A percentile compares a stretch with the other conserved stretches of the same genome.
Evolutionary conservation across 345 rosid genomes (phyloP).

Genomic region (Limnanthes douglasii): DNA sequence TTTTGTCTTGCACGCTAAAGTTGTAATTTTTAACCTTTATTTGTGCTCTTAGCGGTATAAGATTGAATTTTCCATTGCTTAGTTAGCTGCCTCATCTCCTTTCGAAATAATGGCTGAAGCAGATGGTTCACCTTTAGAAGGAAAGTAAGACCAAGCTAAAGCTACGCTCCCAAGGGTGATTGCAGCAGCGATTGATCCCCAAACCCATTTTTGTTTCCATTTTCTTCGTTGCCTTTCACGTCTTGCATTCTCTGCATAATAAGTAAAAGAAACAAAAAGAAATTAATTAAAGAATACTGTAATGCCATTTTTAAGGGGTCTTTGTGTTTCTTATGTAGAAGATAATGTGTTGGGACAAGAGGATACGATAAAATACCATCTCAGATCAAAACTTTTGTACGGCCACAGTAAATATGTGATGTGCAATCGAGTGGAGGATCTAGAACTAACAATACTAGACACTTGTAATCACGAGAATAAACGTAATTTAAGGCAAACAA

Average conservation of each 20-base stretch:
- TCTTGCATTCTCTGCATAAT: constrained; percentile 34
- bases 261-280: constrained; percentile 9
- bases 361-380: no score
- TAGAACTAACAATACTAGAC: not conserved
- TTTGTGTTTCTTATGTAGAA: no score
- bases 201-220: constrained; percentile 52
- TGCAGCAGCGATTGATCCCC: constrained; percentile 65
- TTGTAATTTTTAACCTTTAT: no score
- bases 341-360: constrained; percentile 1
- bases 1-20: no score
- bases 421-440: not conserved
- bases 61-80: no score
- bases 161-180: constrained; percentile 55
- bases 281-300: no score
- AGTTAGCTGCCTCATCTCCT: no score
- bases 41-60: no score
- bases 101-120: no score
- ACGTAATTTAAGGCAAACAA: not conserved
- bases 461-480: not conserved
- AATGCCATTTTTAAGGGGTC: no score
- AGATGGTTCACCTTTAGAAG: constrained; percentile 33
- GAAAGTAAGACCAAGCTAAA: constrained; percentile 64
- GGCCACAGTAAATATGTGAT: no score
- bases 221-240: constrained; percentile 42
- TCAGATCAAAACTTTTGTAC: no score